Conservation (phyloP, 371 early-diverging fungal genomes). For the Mortierella sp. region DNA sequence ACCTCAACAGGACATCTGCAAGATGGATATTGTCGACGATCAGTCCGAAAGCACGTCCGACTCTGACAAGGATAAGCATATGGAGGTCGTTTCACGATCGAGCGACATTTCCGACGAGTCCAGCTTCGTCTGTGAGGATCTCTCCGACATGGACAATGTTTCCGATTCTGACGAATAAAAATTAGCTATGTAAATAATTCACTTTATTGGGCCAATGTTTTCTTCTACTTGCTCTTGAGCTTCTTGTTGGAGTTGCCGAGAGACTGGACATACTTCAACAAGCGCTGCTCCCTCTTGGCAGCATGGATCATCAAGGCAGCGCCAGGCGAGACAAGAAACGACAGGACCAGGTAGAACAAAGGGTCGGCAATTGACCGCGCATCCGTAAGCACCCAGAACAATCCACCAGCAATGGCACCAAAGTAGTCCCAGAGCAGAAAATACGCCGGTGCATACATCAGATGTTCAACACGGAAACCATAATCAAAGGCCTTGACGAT, state of each 20-base stretch:
- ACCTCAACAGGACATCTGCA: not conserved
- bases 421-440: conserved; percentile 19
- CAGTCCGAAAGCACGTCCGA: conserved; percentile 28
- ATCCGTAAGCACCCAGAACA: conserved; percentile 20
- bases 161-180: not conserved
- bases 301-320: conserved; percentile 20
- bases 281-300: conserved; percentile 19
- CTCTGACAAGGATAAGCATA: conserved; percentile 25
- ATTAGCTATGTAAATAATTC: not conserved
- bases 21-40: conserved; percentile 13
- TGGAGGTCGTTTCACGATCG: not conserved
- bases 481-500: conserved; percentile 3
- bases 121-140: conserved; percentile 33
- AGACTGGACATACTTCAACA: conserved; percentile 14
- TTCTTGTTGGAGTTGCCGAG: not conserved
- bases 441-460: conserved; percentile 17
- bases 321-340: conserved; percentile 12
- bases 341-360: conserved; percentile 4
- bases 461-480: conserved; percentile 16
- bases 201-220: not conserved
- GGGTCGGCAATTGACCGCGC: not conserved
- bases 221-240: not conserved
- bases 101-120: conserved; percentile 41
- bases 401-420: conserved; percentile 13
- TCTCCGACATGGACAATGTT: conserved; percentile 26